A percentile compares a stretch with the other conserved stretches of the same genome.
phyloP scores from a whole-genome alignment of 2,329 filamentous ascomycete species.

The Didymella segeticola region DNA sequence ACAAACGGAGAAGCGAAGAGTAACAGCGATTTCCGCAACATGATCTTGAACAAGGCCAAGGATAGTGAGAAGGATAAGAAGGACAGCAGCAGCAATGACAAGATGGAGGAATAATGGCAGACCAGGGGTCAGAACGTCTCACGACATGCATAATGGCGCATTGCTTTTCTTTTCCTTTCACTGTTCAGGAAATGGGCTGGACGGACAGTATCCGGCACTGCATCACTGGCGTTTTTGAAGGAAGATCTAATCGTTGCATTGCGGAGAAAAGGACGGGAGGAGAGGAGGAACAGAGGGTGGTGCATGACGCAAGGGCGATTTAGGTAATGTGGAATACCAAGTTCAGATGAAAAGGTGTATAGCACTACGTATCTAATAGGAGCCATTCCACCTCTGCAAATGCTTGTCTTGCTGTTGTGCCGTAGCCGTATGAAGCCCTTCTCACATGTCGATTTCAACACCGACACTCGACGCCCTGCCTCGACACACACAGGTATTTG shows the following conservation, averaged over 20 bases:
- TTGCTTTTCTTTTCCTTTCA: neutral
- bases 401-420: too few relatives aligned
- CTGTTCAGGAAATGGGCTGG: neutral
- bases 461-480: conserved; percentile 57
- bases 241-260: too few relatives aligned
- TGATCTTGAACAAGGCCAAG: conserved; percentile 58
- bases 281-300: too few relatives aligned
- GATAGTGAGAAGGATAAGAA: too few relatives aligned
- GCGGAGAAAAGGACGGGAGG: too few relatives aligned
- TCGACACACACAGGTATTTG: conserved; percentile 85
- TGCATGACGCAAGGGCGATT: too few relatives aligned
- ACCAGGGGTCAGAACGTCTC: neutral
- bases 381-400: neutral
- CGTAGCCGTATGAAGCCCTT: too few relatives aligned
- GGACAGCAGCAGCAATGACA: conserved; percentile 26
- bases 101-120: conserved; percentile 35
- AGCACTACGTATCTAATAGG: neutral
- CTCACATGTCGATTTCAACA: neutral
- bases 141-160: conserved; percentile 15
- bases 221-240: conserved; percentile 14
- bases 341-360: neutral
- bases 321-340: neutral
- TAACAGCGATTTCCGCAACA: conserved; percentile 64
- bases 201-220: conserved; percentile 17
- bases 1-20: conserved; percentile 53